phyloP scores from a whole-genome alignment of 768 basidiomycete genomes.

The Rhizopogon vesiculosus region DNA sequence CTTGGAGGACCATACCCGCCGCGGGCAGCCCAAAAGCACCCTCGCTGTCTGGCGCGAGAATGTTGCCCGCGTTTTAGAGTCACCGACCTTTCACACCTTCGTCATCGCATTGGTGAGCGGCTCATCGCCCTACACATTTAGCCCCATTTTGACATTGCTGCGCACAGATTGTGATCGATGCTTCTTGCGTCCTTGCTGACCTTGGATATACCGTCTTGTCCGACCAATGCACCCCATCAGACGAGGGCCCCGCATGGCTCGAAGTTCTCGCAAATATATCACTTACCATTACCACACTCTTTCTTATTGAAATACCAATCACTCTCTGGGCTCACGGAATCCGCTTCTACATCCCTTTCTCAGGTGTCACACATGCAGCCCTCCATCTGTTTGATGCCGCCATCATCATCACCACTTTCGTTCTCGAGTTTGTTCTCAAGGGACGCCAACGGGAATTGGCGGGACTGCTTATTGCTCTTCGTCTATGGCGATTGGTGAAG shows the following conservation, averaged over 20 bases:
- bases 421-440: conserved; percentile 63
- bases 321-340: conserved; percentile 61
- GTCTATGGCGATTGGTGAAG: conserved; percentile 79
- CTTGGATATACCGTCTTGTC: conserved; percentile 64
- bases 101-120: conserved; percentile 54
- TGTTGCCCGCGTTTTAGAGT: conserved; percentile 49
- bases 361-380: conserved; percentile 44
- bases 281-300: conserved; percentile 62
- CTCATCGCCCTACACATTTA: conserved; percentile 13
- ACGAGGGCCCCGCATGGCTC: conserved; percentile 56
- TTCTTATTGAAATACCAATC: conserved; percentile 75
- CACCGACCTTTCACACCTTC: conserved; percentile 44
- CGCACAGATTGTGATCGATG: conserved; percentile 58
- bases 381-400: conserved; percentile 74
- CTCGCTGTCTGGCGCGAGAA: conserved; percentile 23
- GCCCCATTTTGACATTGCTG: conserved; percentile 5
- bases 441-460: conserved; percentile 71
- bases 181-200: conserved; percentile 66
- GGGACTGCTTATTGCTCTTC: conserved; percentile 63
- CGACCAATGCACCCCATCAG: conserved; percentile 40
- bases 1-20: conserved; percentile 11
- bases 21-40: conserved; percentile 3
- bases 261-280: conserved; percentile 58
- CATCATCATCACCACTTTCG: conserved; percentile 69
- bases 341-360: conserved; percentile 59